phyloP scores from a whole-genome alignment of 2,329 filamentous ascomycete species.

The Fusarium palustre region DNA sequence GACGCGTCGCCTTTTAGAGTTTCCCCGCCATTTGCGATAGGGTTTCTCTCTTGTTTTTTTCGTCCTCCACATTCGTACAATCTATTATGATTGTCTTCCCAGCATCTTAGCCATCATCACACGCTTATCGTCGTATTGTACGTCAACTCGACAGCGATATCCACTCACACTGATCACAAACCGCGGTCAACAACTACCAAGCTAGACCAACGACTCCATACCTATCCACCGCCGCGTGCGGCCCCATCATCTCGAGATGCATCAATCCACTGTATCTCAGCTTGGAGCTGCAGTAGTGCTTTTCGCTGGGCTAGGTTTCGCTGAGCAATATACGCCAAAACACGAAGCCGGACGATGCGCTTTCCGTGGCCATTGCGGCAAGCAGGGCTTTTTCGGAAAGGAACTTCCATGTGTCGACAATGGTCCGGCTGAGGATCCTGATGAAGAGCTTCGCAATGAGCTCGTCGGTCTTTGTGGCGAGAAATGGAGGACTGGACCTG shows the following conservation, averaged over 20 bases:
- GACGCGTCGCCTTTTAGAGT: constrained; percentile 28
- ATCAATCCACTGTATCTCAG: constrained; percentile 48
- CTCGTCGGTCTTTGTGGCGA: constrained; percentile 87
- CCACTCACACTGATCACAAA: constrained; percentile 14
- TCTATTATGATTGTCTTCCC: constrained; percentile 30
- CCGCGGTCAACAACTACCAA: constrained; percentile 11
- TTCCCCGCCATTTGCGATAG: constrained; percentile 12
- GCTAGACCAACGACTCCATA: constrained; percentile 30
- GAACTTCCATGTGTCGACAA: constrained; percentile 95
- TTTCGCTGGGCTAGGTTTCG: constrained; percentile 43
- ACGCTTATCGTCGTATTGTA: constrained; percentile 32
- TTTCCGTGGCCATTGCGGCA: constrained; percentile 91
- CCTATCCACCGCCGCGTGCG: constrained; percentile 35
- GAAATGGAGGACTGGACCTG: constrained; percentile 84
- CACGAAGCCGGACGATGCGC: constrained; percentile 92
- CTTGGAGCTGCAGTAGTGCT: constrained; percentile 50
- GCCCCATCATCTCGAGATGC: constrained; percentile 47
- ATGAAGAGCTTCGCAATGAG: constrained; percentile 77
- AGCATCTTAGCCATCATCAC: constrained; percentile 19
- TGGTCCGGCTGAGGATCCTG: constrained; percentile 79
- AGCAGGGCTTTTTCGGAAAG: constrained; percentile 88
- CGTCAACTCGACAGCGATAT: constrained; percentile 25
- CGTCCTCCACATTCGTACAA: constrained; percentile 11
- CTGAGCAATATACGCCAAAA: constrained; percentile 62
- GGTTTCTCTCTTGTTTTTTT: constrained; percentile 2